Conservation (phyloP, 1,139 yeast genomes). For the Taphrina communis region DNA sequence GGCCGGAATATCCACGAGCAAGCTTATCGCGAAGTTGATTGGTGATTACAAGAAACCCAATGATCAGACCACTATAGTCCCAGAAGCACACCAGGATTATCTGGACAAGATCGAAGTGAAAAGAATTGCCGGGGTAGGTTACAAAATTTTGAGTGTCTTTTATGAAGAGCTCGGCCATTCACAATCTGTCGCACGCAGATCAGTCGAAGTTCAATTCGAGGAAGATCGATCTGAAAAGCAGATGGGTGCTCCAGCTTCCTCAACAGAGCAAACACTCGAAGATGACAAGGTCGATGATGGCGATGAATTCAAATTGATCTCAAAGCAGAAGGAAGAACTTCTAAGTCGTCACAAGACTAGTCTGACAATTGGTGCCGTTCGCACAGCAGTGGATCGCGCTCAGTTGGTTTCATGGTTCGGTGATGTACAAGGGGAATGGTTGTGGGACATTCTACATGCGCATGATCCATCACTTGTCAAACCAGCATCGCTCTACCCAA, state of each 20-base stretch:
- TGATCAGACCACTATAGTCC: slow-evolving; percentile 47
- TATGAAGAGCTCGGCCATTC: slow-evolving; percentile 6
- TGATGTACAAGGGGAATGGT: slow-evolving; percentile 42
- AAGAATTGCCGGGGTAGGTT: slow-evolving; percentile 38
- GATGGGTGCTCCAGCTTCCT: neutral
- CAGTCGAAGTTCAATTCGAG: slow-evolving; percentile 5
- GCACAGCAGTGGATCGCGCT: neutral
- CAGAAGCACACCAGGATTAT: slow-evolving; percentile 13
- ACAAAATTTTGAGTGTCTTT: slow-evolving; percentile 42
- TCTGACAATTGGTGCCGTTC: slow-evolving; percentile 20
- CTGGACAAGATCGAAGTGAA: slow-evolving; percentile 27
- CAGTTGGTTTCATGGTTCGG: slow-evolving; percentile 42
- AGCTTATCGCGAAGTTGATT: slow-evolving; percentile 52
- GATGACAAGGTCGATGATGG: slow-evolving; percentile 18
- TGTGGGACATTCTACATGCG: slow-evolving; percentile 51
- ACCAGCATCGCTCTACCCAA: slow-evolving; percentile 48
- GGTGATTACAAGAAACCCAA: slow-evolving; percentile 51
- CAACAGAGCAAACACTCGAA: neutral
- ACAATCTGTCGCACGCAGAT: neutral
- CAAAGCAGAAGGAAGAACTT: slow-evolving; percentile 22
- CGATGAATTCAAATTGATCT: slow-evolving; percentile 26
- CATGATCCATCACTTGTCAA: slow-evolving; percentile 47
- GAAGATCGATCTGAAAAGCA: neutral
- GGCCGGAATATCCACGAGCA: slow-evolving; percentile 51
- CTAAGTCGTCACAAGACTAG: slow-evolving; percentile 11